These are phyloP conservation scores for Trichoderma breve DNA, from an alignment of 2,329 filamentous ascomycete species.

Conservation along the genomic window DNA sequence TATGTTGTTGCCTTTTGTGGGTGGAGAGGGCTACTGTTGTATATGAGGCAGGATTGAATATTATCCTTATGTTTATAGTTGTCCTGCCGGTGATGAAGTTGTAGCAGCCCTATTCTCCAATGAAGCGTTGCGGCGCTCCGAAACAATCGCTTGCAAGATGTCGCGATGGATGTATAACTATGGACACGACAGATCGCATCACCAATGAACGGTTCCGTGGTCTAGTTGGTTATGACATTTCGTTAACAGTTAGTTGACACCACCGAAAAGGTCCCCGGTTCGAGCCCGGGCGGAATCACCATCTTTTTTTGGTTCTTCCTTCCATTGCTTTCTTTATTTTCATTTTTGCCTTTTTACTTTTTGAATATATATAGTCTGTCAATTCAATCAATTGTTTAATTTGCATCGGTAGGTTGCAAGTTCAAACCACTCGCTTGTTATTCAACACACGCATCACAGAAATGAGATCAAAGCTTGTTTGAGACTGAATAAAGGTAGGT, in stretches of 20 bases:
- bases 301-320: conserved; percentile 1
- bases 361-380: background rate
- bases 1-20: background rate
- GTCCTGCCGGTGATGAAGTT: background rate
- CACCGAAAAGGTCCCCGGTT: conserved; percentile 22
- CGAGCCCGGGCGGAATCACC: conserved; percentile 21
- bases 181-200: background rate
- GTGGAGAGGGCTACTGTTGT: background rate
- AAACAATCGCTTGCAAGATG: too few relatives aligned
- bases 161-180: background rate
- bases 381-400: too few relatives aligned
- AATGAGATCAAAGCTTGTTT: background rate
- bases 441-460: background rate
- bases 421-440: background rate
- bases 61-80: background rate
- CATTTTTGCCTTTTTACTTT: background rate
- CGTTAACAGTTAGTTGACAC: conserved; percentile 20
- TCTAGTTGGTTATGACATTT: conserved; percentile 23
- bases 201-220: conserved; percentile 16
- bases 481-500: background rate
- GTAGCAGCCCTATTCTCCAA: background rate
- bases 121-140: too few relatives aligned
- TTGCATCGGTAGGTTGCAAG: background rate
- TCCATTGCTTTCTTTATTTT: background rate
- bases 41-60: background rate